Evolutionary conservation across 176 grass and related monocot species (phyloP).

Genomic region (Aegilops longissima): DNA sequence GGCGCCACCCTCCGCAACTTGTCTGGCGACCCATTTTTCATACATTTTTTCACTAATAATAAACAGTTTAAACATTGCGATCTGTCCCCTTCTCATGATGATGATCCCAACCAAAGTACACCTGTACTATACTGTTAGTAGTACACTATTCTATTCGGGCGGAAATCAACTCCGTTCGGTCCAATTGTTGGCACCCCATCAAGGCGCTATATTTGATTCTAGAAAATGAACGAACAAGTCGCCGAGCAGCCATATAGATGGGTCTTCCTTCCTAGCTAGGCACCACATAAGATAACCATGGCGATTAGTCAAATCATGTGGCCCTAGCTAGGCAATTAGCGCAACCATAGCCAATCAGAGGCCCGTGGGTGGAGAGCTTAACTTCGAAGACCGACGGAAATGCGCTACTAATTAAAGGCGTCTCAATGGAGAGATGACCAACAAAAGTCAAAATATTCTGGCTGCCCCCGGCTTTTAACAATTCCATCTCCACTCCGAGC

Average conservation of each 20-base stretch:
- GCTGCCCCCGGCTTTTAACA: conserved; percentile 5
- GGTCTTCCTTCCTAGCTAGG: not conserved
- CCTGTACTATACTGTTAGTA: too few species aligned
- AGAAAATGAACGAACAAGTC: conserved; percentile 22
- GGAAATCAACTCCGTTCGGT: not conserved
- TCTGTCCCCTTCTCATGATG: not conserved
- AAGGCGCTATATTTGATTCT: not conserved
- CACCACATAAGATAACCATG: not conserved
- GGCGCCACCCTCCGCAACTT: not conserved
- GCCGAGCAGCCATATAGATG: not conserved
- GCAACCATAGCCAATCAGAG: not conserved
- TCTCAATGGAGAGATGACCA: not conserved
- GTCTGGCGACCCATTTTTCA: not conserved
- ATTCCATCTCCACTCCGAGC: not conserved
- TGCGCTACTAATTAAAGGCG: not conserved
- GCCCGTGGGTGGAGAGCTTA: not conserved
- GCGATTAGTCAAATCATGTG: conserved; percentile 44
- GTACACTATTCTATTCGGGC: not conserved
- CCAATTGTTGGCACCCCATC: conserved; percentile 6
- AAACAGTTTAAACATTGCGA: not conserved
- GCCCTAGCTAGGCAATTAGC: conserved; percentile 22
- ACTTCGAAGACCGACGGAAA: too few species aligned
- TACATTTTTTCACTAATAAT: not conserved
- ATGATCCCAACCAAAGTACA: conserved; percentile 2
- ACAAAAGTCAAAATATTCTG: conserved; percentile 8